A percentile compares a stretch with the other conserved stretches of the same genome.
Conservation (phyloP, 495 filamentous ascomycete genomes). For the Neurospora tetraspora region DNA sequence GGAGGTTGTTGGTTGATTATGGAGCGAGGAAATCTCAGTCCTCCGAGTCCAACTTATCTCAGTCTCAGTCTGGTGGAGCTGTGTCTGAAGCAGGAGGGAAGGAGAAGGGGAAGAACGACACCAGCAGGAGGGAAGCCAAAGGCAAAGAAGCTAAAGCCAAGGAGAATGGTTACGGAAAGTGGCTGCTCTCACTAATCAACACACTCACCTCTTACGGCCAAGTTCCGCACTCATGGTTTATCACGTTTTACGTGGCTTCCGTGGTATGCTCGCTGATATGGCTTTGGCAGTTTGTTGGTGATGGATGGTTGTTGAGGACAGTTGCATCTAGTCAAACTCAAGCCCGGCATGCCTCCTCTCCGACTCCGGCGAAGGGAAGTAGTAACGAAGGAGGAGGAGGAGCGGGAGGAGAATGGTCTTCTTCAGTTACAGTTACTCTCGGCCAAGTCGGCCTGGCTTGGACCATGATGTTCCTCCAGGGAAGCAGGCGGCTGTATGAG, state of each 20-base stretch:
- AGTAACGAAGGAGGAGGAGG: neutral
- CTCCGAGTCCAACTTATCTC: neutral
- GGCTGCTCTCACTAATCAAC: conserved; percentile 19
- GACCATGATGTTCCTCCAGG: conserved; percentile 65
- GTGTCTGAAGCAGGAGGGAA: neutral
- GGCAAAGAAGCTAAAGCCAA: neutral
- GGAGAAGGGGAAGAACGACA: neutral
- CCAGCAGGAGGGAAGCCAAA: neutral
- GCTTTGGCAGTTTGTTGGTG: conserved; percentile 52
- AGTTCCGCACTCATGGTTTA: conserved; percentile 84
- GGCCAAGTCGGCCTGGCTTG: conserved; percentile 60
- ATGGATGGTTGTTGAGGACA: conserved; percentile 40
- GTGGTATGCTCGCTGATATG: conserved; percentile 66
- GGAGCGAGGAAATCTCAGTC: conserved; percentile 31
- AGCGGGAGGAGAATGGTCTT: neutral
- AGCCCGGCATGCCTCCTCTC: conserved; percentile 14
- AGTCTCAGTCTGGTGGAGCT: neutral
- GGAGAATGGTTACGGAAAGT: neutral
- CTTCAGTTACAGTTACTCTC: conserved; percentile 40
- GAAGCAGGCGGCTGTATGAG: conserved; percentile 64
- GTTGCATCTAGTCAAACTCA: conserved; percentile 26
- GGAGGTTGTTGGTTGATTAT: conserved; percentile 35
- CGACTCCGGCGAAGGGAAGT: neutral
- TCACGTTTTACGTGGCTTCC: conserved; percentile 73
- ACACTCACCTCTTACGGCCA: conserved; percentile 27